Evolutionary conservation across 2,329 filamentous ascomycete genomes (phyloP), one percentile per base, ranked within the genome.

Genomic region (Trichoderma atroviride): DNA sequence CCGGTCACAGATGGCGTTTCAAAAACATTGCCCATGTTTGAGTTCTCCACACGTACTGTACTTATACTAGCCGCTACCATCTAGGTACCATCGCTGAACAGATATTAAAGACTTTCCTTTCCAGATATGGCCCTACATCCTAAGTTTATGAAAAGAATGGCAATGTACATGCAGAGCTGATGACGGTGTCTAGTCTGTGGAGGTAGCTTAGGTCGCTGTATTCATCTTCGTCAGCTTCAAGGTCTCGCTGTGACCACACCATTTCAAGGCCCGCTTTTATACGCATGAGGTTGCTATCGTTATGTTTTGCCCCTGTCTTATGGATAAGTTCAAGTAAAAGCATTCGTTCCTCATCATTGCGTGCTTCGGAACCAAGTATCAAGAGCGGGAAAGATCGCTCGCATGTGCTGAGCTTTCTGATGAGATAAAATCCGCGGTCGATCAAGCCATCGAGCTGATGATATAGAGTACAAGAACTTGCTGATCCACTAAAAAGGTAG

Each of bases 221-320:
- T 43, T 59, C 57, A 29, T 59, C 57, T 59, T 59, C 57, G 27
- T 59, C 57, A 22, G 57, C 57, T 59, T 59, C 57, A 59, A 59
- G 57, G 22, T 59, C 57, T 24, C 57, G 57, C 35, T 59, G 57
- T 29, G 57, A 59, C 57, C 57, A 59, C 35, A 59, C n/a, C 57
- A 59, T 59, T 27, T 37, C 35, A 59, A 59, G 57, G 22, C 57
- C 57, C 57, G 35, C 33, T 43, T 24, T 29, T 19, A 27, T 27
- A 59, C 57, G 57, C 57, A 43, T 59, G 22, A 59, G 57, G 57
- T 0, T 59, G 57, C 22, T 59, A 6, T 59, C 57, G 35, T 59
- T 59, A 22, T 59, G 57, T 40, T 27, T 59, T 37, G 57, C 35
- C 22, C 4, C 33, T 19, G 57, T 29, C 22, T 19, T 59, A 2